Base-by-base conservation (phyloP, 805 yeast genomes). In the Candida awuae region DNA sequence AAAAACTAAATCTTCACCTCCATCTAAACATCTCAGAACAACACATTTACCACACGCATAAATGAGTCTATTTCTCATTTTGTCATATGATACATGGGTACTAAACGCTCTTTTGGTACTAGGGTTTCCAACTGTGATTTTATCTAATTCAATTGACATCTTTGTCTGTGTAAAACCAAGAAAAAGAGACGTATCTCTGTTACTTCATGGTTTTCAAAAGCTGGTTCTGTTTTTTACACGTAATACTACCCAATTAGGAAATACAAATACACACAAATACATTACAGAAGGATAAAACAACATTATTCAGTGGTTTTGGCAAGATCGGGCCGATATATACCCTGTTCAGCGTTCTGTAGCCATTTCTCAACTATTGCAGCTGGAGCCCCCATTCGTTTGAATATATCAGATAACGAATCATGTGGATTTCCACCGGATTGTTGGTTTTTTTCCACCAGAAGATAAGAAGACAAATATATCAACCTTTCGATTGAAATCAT, bases 21-120 rank as follows among this genome's bases (percentile, higher is more conserved):
- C 59, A 23, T 69, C 66, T 32, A 86, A 70, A 2, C 81, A 73
- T 45, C 94, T 72, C 27, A 90, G 65, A 51, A 78, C 73, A 21
- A 90, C 73, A 7, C 90, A 77, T 57, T 84, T 84, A 34, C 95
- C 95, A 45, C 79, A 62, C 9, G 92, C 78, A 54, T 90, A 92
- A 2, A 81, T 94, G 37, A 92, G 65, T 44, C 90, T 63, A 49
- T 83, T 77, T 27, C 80, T 66, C 41, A 70, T 67, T 17, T 70
- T 53, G 56, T 88, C 95, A 56, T 83, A 87, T 1, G 94, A 77
- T 30, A 90, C 58, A 48, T 77, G 87, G 4, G 81, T 77, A 9
- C 82, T 66, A 38, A 70, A 75, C 15, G 80, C 94, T 48, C 88
- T 71, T 34, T 68, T 58, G 2, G 98, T 87, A 18, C 75, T 48